Percentiles rank a stretch among this genome's conserved stretches.
Evolutionary conservation across 2,329 filamentous ascomycete genomes (phyloP).

Genomic region (Verticillium nonalfalfae): DNA sequence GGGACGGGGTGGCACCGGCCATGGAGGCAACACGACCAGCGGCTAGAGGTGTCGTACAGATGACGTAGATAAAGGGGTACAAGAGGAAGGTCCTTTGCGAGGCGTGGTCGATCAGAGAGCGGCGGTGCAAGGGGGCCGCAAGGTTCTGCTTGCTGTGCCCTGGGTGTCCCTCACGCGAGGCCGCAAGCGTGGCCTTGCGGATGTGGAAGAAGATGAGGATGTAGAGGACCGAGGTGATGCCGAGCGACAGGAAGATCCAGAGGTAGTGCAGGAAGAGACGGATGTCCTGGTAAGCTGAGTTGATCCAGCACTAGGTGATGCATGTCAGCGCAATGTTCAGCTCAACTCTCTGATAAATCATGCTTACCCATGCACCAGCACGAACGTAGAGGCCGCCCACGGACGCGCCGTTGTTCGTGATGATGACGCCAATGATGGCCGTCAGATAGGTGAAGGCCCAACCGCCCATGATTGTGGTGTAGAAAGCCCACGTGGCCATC

Average conservation of each 20-base stretch:
- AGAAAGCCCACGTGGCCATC: slow-evolving; percentile 43
- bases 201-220: slow-evolving; percentile 31
- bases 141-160: not conserved
- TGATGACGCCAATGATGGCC: slow-evolving; percentile 42
- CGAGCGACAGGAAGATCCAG: slow-evolving; percentile 49
- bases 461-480: slow-evolving; percentile 34
- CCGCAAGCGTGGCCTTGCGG: slow-evolving; percentile 16
- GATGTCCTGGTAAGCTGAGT: slow-evolving; percentile 42
- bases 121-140: not conserved
- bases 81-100: slow-evolving; percentile 53
- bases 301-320: slow-evolving; percentile 53
- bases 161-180: slow-evolving; percentile 15
- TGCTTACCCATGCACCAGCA: slow-evolving; percentile 54
- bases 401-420: slow-evolving; percentile 32
- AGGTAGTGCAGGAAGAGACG: slow-evolving; percentile 58
- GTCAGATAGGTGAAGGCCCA: slow-evolving; percentile 58
- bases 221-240: slow-evolving; percentile 31
- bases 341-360: not conserved
- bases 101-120: slow-evolving; percentile 11
- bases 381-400: slow-evolving; percentile 52
- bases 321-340: slow-evolving; percentile 3
- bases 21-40: slow-evolving; percentile 58
- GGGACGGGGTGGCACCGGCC: slow-evolving; percentile 42
- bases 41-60: slow-evolving; percentile 63
- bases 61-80: slow-evolving; percentile 62